Conservation (phyloP, 2,329 filamentous ascomycete species). For the Fusarium haematococcum region DNA sequence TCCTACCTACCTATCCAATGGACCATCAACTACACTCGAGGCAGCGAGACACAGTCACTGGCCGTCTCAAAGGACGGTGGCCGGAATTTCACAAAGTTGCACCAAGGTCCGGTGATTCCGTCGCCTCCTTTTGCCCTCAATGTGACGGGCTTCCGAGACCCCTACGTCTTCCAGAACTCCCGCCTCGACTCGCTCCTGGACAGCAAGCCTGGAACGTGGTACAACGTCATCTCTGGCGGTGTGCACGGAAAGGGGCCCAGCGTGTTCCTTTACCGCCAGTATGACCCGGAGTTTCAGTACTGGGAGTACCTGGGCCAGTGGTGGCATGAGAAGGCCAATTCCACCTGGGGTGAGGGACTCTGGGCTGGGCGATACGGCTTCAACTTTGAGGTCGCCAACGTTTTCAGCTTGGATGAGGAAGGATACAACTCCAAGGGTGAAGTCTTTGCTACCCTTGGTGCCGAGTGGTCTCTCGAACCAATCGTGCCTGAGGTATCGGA, state of each 20-base stretch:
- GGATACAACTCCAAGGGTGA: conserved; percentile 55
- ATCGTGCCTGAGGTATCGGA: conserved; percentile 53
- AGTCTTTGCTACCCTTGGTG: conserved; percentile 54
- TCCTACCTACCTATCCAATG: conserved; percentile 58
- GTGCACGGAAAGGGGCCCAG: conserved; percentile 38
- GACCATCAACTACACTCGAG: conserved; percentile 58
- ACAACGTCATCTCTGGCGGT: conserved; percentile 37
- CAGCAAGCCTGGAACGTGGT: conserved; percentile 36
- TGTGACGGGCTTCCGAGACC: conserved; percentile 42
- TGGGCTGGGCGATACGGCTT: conserved; percentile 55
- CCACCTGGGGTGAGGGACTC: conserved; percentile 49
- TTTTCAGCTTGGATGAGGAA: conserved; percentile 54
- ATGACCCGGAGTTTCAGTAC: conserved; percentile 39
- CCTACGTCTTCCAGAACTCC: conserved; percentile 39
- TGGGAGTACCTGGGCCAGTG: conserved; percentile 43
- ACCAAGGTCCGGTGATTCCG: conserved; percentile 36
- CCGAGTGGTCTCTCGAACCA: conserved; percentile 57
- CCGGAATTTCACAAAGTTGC: conserved; percentile 39
- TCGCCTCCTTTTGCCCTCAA: conserved; percentile 36
- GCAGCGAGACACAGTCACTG: conserved; percentile 58
- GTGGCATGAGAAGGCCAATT: conserved; percentile 54
- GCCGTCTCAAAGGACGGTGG: conserved; percentile 55
- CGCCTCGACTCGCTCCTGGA: conserved; percentile 30
- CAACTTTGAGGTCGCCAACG: conserved; percentile 60
- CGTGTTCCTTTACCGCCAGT: conserved; percentile 39